Evolutionary conservation across 495 filamentous ascomycete species (phyloP), one percentile per base, ranked within the genome.

Genomic region (Aspergillus panamensis): DNA sequence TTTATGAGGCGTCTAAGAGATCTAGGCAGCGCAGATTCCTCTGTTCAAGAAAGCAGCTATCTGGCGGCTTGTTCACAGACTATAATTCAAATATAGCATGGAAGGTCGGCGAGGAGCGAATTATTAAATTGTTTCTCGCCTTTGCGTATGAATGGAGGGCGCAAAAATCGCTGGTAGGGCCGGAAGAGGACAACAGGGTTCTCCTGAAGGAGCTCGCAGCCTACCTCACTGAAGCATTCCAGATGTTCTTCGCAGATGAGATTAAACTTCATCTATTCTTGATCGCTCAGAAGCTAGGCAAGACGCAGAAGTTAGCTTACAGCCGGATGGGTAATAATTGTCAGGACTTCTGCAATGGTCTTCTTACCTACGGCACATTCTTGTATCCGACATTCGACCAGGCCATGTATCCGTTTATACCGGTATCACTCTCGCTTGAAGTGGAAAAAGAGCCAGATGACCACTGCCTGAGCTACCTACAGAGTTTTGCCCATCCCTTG

Each of bases 301-400:
- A 55, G 53, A 39, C 42, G 13, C 53, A 55, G 32, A 55, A 55
- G 43, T 32, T 55, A 21, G 53, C 53, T 21, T 55, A 55, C 31
- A 55, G 53, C 16, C 42, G 53, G 3, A 55, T 35, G 43, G 37
- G 53, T 39, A 55, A 55, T 43, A 55, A 55, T 42, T 55, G 53
- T 25, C 53, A 55, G 14, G 53, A 55, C 17, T 55, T 55, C 43
- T 55, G 53, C 30, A 55, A 55, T 35, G 53, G 42, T 5, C 29
- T 55, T 17, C 43, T 55, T 12, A 35, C 35, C 30, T 55, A 48
- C 19, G 53, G 48, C 29, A 55, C 7, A 5, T 55, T 47, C 31
- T 37, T 47, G 40, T 20, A 55, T 19, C 53, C 42, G 19, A 48
- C 43, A 8, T 39, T 55, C 30, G 30, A 25, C 25, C 25, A 37